Conservation (phyloP, 208 protist genomes). For the Leishmania martiniquensis region DNA sequence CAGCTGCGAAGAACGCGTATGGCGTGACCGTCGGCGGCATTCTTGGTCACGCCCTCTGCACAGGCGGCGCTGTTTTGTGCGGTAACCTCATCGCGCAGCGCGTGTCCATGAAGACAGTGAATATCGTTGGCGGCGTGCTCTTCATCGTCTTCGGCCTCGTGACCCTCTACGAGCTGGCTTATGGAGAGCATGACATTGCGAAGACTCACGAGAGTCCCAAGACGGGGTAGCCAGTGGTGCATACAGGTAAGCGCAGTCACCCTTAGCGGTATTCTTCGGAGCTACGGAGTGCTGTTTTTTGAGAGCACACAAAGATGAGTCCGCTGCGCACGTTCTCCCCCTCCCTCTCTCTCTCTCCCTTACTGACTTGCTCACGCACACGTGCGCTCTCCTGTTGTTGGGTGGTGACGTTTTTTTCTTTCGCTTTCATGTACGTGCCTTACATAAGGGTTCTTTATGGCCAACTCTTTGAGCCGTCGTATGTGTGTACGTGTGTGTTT, state of each 20-base stretch:
- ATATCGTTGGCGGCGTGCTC: conserved; percentile 75
- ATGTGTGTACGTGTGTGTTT: not conserved
- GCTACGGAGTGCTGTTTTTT: not conserved
- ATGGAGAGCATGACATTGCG: conserved; percentile 34
- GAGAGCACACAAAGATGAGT: not conserved
- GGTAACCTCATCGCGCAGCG: conserved; percentile 83
- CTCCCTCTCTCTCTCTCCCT: not conserved
- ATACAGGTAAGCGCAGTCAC: not conserved
- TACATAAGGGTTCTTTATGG: not conserved
- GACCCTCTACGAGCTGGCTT: conserved; percentile 67
- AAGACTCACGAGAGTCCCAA: conserved; percentile 21
- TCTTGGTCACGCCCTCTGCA: conserved; percentile 95
- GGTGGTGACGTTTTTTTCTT: no score
- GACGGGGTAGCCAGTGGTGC: not conserved
- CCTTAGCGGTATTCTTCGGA: not conserved
- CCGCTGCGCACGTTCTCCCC: not conserved
- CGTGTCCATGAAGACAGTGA: conserved; percentile 82
- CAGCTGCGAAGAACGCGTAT: conserved; percentile 91
- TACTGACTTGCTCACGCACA: no score
- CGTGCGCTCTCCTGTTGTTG: no score
- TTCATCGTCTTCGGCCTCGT: conserved; percentile 81
- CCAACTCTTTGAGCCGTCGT: not conserved
- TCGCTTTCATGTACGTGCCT: no score
- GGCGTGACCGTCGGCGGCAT: conserved; percentile 94
- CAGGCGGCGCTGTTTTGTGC: conserved; percentile 92